Base-by-base conservation (phyloP, 305 asterid species). In the Rubia peregrina region DNA sequence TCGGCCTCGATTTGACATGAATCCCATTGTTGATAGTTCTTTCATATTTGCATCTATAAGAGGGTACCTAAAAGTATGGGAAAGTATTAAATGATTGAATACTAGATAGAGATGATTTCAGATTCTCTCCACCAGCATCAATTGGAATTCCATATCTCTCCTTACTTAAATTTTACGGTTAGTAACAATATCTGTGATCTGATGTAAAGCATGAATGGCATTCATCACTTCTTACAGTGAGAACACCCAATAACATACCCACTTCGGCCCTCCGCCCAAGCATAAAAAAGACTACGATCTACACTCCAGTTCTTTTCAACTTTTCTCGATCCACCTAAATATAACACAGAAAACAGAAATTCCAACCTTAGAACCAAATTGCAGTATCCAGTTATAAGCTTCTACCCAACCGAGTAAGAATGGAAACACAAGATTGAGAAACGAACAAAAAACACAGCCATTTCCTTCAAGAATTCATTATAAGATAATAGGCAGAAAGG, bases 1-100 rank as follows among this genome's bases (percentile, higher is more conserved):
- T 66, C 98, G 84, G 66, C 97, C 97, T 73, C 98, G 96, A 81
- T 93, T 93, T 10, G 96, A 93, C 97, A 93, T 93, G 91, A 90
- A 93, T 65, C 98, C 97, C 5, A 97, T 90, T 10, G 88, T 65
- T 55, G 71, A 78, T 71, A 93, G 77, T 76, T 93, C 96, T 79
- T 78, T 89, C 98, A 93, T 93, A 78, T 88, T 90, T 71, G 97
- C 97, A 85, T 93, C 98, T 42, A 93, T 66, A 24, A 93, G 83
- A 73, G 98, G 98, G 76, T 90, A 93, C 92, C 97, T 90, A 74
- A 51, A 75, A 42, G 3, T 64, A 49, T 68, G 16, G 5, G 13
- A 21, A 66, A 46, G 40, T 49, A 36, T 10, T 43, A 48, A 55
- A 73, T 72, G 61, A 72, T 55, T 72, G 73, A 79, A 74, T 63